phyloP scores from a whole-genome alignment of 257 asterid genomes.

The Salvia splendens region DNA sequence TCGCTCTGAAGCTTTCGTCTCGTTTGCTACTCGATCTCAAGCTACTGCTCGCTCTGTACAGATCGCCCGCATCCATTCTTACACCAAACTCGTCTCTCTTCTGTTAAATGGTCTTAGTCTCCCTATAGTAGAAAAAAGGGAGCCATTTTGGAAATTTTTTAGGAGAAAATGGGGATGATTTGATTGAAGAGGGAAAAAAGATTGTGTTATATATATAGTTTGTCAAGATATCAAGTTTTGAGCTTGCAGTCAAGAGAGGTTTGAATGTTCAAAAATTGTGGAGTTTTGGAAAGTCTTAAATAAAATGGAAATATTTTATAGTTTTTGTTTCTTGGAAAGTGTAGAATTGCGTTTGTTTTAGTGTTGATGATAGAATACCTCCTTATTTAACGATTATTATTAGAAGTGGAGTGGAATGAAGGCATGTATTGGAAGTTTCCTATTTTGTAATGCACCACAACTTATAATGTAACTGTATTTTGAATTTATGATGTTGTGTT shows the following conservation, averaged over 20 bases:
- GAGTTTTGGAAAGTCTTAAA: background rate
- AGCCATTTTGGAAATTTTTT: background rate
- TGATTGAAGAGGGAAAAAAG: background rate
- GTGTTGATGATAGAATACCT: background rate
- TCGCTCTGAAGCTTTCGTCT: constrained; percentile 37
- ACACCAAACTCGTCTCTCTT: too few species aligned
- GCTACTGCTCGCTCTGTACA: constrained; percentile 41
- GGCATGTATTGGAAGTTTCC: background rate
- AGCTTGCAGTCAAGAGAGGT: background rate
- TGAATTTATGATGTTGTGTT: background rate
- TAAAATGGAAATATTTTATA: background rate
- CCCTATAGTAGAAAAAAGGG: background rate
- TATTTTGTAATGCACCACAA: background rate
- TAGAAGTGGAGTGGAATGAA: background rate
- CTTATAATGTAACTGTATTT: background rate
- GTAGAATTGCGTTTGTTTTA: background rate
- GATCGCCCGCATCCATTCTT: constrained; percentile 40
- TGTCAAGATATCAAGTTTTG: background rate
- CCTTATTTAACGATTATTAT: background rate
- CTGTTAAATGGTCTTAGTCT: too few species aligned
- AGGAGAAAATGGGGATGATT: background rate
- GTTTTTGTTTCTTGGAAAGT: background rate
- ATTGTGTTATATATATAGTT: constrained; percentile 4
- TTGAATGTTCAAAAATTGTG: constrained; percentile 5
- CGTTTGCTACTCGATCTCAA: constrained; percentile 36